These are phyloP conservation scores for Cyberlindnera saturnus DNA, from an alignment of 805 yeast species.

Conservation along the genomic window DNA sequence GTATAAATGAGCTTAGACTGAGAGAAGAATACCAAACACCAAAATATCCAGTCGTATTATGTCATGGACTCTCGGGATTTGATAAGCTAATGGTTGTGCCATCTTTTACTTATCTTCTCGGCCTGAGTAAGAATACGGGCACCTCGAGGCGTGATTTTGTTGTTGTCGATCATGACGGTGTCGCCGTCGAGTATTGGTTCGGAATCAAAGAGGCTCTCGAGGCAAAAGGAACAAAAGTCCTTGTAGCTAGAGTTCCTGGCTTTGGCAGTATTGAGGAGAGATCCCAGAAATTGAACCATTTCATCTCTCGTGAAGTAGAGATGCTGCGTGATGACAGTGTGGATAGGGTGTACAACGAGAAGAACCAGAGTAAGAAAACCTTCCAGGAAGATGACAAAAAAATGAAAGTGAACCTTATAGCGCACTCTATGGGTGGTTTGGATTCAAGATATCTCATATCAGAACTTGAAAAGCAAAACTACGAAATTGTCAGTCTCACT, in stretches of 20 bases:
- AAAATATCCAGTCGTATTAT: conserved; percentile 66
- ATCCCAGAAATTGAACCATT: conserved; percentile 50
- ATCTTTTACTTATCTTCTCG: conserved; percentile 27
- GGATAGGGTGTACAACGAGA: conserved; percentile 21
- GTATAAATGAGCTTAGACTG: conserved; percentile 13
- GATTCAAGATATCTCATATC: conserved; percentile 76
- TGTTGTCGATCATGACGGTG: conserved; percentile 26
- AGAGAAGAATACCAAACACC: conserved; percentile 49
- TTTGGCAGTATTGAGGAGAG: conserved; percentile 70
- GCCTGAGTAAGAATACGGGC: conserved; percentile 11
- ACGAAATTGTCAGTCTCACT: conserved; percentile 66
- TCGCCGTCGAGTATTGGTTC: conserved; percentile 68
- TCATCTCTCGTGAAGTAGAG: conserved; percentile 31
- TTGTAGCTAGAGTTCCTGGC: conserved; percentile 77
- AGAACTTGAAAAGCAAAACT: conserved; percentile 36
- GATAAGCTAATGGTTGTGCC: conserved; percentile 48
- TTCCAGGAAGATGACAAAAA: conserved; percentile 23
- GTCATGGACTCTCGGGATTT: conserved; percentile 87
- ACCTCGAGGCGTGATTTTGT: conserved; percentile 13
- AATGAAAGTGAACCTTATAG: conserved; percentile 63
- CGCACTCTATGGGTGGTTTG: conserved; percentile 94
- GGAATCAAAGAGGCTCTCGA: conserved; percentile 65
- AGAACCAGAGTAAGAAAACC: conserved; percentile 1
- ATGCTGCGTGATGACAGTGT: conserved; percentile 16
- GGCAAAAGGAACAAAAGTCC: conserved; percentile 57